Evolutionary conservation across 345 rosid species (phyloP), one percentile per base, ranked within the genome.

Genomic region (Jatropha curcas): DNA sequence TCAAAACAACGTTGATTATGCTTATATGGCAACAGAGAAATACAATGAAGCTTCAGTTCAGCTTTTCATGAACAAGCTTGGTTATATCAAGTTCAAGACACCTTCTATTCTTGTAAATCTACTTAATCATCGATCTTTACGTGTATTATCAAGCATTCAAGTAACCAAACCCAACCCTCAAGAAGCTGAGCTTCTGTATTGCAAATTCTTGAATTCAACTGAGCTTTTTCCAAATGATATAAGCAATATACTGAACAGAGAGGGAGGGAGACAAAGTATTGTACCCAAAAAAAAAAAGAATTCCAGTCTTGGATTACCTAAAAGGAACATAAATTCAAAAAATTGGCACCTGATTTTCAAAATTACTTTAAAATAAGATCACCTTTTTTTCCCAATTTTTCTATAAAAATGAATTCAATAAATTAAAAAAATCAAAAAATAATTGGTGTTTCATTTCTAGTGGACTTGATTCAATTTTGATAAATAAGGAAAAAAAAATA

Each of bases 1-100:
- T 16, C 43, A 73, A 53, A 80, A 77, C 39, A 87, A 83, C 43
- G 89, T 76, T 17, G 96, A 88, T 52, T 92, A 80, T 25, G 82
- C 91, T 10, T 92, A 92, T 82, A 89, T 90, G 90, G 96, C 98
- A 2, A 90, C 94, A 0, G 81, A 87, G 84, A 90, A 82, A 71
- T 88, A 90, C 60, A 92, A 92, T 63, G 80, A 84, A 37, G 89
- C 94, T 12, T 92, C 98, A 2, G 76, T 82, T 51, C 79, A 65
- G 39, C 91, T 92, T 22, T 92, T 92, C 67, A 57, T 82, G 0
- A 73, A 79, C 64, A 83, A 51, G 78, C 87, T 86, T 24, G 80
- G 87, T 46, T 90, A 85, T 20, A 73, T 67, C 74, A 73, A 75
- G 78, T 92, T 90, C 75, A 82, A 84, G 72, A 86, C 89, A 0